Evolutionary conservation across 106 monocot species (phyloP).

Genomic region (Acorus calamus): DNA sequence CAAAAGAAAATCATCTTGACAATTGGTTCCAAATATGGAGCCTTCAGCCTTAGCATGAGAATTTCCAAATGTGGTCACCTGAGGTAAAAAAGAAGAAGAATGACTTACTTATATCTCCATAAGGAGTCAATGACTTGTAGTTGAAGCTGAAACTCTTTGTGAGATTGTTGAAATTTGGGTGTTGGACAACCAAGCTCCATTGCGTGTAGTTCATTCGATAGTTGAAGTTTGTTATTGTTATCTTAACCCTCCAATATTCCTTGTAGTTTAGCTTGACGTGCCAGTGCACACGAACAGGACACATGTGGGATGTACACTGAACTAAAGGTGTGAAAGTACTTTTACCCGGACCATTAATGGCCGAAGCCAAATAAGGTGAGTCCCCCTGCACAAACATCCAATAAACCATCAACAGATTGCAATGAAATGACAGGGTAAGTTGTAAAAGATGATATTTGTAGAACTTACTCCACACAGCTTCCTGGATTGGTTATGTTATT

Average conservation of each 20-base stretch:
- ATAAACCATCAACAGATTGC: neutral
- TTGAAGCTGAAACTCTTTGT: conserved; percentile 55
- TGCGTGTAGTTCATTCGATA: conserved; percentile 66
- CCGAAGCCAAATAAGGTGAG: conserved; percentile 49
- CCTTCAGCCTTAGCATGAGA: too few relatives aligned
- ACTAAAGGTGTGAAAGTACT: conserved; percentile 38
- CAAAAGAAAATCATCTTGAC: too few relatives aligned
- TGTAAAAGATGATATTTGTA: neutral
- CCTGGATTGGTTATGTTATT: conserved; percentile 39
- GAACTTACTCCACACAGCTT: conserved; percentile 49
- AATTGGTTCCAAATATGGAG: too few relatives aligned
- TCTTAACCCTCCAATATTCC: conserved; percentile 61
- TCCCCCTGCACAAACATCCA: conserved; percentile 31
- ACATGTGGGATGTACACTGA: conserved; percentile 71
- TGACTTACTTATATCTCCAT: conserved; percentile 44
- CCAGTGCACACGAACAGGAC: conserved; percentile 62
- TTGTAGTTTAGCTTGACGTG: conserved; percentile 63
- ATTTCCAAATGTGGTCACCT: too few relatives aligned
- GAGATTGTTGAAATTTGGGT: conserved; percentile 60
- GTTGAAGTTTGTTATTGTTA: conserved; percentile 59
- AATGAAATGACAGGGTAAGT: neutral
- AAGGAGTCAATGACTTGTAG: conserved; percentile 47
- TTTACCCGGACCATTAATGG: conserved; percentile 43
- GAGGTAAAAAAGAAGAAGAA: neutral
- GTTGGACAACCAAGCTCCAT: conserved; percentile 58